phyloP scores from a whole-genome alignment of 2,329 filamentous ascomycete species.

The Trichoderma sp. region DNA sequence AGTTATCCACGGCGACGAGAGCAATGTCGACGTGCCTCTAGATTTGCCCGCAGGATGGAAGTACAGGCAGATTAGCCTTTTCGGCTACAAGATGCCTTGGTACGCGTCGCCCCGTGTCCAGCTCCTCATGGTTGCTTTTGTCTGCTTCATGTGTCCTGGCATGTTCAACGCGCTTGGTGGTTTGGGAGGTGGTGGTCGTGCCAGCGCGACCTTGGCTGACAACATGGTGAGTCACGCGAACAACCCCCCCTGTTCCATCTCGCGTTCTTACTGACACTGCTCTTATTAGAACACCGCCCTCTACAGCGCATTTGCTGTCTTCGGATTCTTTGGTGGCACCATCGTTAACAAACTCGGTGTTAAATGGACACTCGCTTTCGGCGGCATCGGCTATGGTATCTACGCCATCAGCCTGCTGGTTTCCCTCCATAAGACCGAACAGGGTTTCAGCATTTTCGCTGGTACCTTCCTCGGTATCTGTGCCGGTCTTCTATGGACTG shows the following conservation, averaged over 20 bases:
- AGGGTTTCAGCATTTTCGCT: conserved; percentile 71
- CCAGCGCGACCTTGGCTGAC: conserved; percentile 57
- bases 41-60: conserved; percentile 58
- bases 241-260: neutral
- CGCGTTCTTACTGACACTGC: neutral
- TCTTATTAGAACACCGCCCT: conserved; percentile 43
- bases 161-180: conserved; percentile 69
- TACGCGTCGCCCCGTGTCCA: conserved; percentile 73
- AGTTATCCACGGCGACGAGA: conserved; percentile 12
- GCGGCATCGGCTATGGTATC: conserved; percentile 73
- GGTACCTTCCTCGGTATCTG: conserved; percentile 74
- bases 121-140: conserved; percentile 61
- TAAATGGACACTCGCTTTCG: conserved; percentile 63
- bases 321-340: conserved; percentile 70
- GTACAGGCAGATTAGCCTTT: conserved; percentile 48
- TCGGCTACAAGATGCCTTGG: conserved; percentile 50
- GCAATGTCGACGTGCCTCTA: conserved; percentile 18
- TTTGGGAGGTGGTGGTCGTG: conserved; percentile 57
- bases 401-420: conserved; percentile 69
- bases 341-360: conserved; percentile 75
- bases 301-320: conserved; percentile 67
- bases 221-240: conserved; percentile 50
- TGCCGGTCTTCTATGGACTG: conserved; percentile 77
- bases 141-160: conserved; percentile 63
- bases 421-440: conserved; percentile 65